These are phyloP conservation scores for Globisporangium alternatum DNA, from an alignment of 352 stramenopile species.

Conservation along the genomic window DNA sequence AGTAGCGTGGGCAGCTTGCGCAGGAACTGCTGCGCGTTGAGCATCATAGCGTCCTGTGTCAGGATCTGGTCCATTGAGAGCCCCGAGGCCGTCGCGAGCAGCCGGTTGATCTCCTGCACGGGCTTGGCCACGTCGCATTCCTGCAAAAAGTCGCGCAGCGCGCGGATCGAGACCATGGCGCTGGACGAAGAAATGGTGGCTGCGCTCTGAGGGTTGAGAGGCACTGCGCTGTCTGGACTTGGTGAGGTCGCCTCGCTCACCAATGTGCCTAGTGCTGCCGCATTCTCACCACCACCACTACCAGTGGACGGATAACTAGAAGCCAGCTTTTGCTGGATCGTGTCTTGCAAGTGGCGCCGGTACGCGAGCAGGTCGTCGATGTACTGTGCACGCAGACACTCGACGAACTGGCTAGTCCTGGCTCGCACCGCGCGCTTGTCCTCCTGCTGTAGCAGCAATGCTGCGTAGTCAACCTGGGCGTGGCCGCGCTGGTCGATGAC, in stretches of 20 bases:
- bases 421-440: slow-evolving; percentile 6
- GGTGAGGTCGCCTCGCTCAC: neutral
- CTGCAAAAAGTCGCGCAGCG: slow-evolving; percentile 42
- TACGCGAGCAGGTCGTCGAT: slow-evolving; percentile 63
- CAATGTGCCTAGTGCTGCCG: neutral
- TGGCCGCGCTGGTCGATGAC: slow-evolving; percentile 40
- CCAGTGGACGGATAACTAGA: neutral
- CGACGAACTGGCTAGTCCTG: slow-evolving; percentile 22
- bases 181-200: neutral
- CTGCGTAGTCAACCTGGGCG: slow-evolving; percentile 37
- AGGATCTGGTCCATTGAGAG: slow-evolving; percentile 50
- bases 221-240: neutral
- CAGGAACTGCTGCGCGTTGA: slow-evolving; percentile 42
- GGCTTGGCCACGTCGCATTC: slow-evolving; percentile 47
- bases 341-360: slow-evolving; percentile 34
- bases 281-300: neutral
- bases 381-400: slow-evolving; percentile 53
- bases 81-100: slow-evolving; percentile 31
- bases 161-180: slow-evolving; percentile 46
- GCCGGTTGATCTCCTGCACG: slow-evolving; percentile 44
- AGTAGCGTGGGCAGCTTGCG: slow-evolving; percentile 41
- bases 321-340: slow-evolving; percentile 27
- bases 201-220: neutral
- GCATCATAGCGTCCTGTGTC: slow-evolving; percentile 55
- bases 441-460: slow-evolving; percentile 33